Percentiles rank a stretch among this genome's conserved stretches.
Conservation (phyloP, 2,329 filamentous ascomycete genomes). For the Talaromyces sp. region DNA sequence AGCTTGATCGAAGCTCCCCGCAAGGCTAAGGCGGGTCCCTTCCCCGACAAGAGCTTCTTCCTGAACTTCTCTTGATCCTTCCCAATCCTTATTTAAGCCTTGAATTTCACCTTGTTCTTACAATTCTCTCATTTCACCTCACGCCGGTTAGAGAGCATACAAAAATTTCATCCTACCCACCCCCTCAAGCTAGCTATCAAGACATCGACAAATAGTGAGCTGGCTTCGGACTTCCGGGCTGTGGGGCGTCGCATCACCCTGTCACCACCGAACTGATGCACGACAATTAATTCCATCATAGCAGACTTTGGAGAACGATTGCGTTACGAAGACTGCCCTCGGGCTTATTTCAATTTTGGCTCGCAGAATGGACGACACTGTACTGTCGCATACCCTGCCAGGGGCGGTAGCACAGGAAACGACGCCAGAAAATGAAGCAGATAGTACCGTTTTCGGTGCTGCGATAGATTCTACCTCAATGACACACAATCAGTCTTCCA, state of each 20-base stretch:
- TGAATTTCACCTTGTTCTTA: neutral
- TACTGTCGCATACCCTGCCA: neutral
- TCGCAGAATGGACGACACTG: slow-evolving; percentile 6
- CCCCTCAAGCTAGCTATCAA: too few relatives aligned
- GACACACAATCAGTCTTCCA: neutral
- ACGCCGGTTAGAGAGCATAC: neutral
- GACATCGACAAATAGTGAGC: neutral
- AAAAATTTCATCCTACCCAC: too few relatives aligned
- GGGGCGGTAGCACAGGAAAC: neutral
- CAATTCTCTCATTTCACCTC: neutral
- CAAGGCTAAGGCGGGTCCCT: slow-evolving; percentile 11
- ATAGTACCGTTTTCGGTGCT: neutral
- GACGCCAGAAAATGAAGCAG: neutral
- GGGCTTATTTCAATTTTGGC: neutral
- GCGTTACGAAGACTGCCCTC: neutral
- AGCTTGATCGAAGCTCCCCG: slow-evolving; percentile 7
- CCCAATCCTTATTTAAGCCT: too few relatives aligned
- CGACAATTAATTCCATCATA: neutral
- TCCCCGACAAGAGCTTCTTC: neutral
- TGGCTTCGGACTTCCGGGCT: neutral
- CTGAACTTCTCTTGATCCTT: neutral
- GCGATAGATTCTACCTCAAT: neutral
- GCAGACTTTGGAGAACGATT: neutral
- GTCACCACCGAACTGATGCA: neutral
- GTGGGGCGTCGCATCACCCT: neutral